Evolutionary conservation across 192 early-diverging fungal species (phyloP).

Genomic region (Spizellomyces punctatus): DNA sequence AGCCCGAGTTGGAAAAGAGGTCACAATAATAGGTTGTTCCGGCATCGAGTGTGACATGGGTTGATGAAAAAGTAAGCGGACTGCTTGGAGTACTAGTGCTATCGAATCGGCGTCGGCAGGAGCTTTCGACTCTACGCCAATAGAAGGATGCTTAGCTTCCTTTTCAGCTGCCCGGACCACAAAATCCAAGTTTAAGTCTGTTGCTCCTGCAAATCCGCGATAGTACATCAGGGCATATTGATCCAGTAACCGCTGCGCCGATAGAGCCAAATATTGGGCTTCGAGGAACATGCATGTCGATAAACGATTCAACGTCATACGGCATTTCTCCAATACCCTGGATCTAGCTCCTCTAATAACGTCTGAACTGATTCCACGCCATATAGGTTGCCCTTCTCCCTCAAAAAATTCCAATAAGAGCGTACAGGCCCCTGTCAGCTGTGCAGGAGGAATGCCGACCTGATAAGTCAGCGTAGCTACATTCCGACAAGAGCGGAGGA

Average conservation of each 20-base stretch:
- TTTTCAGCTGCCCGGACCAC: slow-evolving; percentile 9
- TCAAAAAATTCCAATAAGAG: slow-evolving; percentile 13
- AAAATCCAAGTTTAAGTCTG: slow-evolving; percentile 32
- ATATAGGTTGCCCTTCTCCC: slow-evolving; percentile 12
- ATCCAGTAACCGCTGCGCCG: slow-evolving; percentile 41
- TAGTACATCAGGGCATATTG: slow-evolving; percentile 41
- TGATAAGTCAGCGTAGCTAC: neutral
- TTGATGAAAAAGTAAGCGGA: slow-evolving; percentile 37
- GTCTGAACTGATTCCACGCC: slow-evolving; percentile 3
- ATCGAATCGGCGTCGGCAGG: neutral
- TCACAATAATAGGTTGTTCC: neutral
- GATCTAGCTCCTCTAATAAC: slow-evolving; percentile 6
- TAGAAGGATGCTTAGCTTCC: neutral
- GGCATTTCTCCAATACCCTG: slow-evolving; percentile 6
- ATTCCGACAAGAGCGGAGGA: slow-evolving; percentile 13
- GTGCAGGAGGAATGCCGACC: neutral
- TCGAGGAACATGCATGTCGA: slow-evolving; percentile 18
- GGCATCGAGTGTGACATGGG: neutral
- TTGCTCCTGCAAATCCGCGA: slow-evolving; percentile 32
- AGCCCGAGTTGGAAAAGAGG: slow-evolving; percentile 11
- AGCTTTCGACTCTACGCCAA: neutral
- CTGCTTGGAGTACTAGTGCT: slow-evolving; percentile 31
- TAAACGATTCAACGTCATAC: slow-evolving; percentile 13
- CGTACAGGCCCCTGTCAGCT: slow-evolving; percentile 9
- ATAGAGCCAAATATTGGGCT: slow-evolving; percentile 29